These are phyloP conservation scores for Pythium oligandrum DNA, from an alignment of 352 stramenopile species.

Conservation along the genomic window DNA sequence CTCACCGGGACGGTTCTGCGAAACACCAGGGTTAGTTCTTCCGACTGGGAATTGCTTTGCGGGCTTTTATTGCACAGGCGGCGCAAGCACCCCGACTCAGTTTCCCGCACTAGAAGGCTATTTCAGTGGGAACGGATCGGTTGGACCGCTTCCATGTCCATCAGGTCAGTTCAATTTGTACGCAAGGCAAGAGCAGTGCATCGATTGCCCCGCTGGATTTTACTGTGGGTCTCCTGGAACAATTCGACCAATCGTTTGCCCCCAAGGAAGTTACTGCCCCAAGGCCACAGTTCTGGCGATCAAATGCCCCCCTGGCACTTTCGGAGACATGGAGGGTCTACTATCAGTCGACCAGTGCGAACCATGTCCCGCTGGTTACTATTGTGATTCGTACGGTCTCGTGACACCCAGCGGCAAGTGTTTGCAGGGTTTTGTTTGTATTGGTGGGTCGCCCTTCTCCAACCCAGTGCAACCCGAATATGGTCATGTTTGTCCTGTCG, in stretches of 20 bases:
- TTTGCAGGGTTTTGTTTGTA: conserved; percentile 62
- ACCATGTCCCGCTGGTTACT: conserved; percentile 74
- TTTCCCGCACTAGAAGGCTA: conserved; percentile 40
- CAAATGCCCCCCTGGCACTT: conserved; percentile 62
- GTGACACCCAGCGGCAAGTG: conserved; percentile 43
- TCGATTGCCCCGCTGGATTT: conserved; percentile 65
- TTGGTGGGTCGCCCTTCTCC: conserved; percentile 40
- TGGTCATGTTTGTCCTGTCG: conserved; percentile 58
- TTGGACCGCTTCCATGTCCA: conserved; percentile 38
- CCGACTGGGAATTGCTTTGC: conserved; percentile 71
- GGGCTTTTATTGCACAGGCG: conserved; percentile 78
- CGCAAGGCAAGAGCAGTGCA: conserved; percentile 39
- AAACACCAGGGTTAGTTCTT: conserved; percentile 52
- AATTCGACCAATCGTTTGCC: conserved; percentile 42
- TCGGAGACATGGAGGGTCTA: conserved; percentile 54
- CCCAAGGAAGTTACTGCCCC: conserved; percentile 66
- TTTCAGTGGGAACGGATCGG: conserved; percentile 46
- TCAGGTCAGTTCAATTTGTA: conserved; percentile 64
- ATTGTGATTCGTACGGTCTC: conserved; percentile 84
- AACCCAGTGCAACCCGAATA: conserved; percentile 47
- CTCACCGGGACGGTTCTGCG: conserved; percentile 70
- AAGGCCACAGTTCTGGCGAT: conserved; percentile 40
- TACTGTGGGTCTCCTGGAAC: conserved; percentile 61
- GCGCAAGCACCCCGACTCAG: conserved; percentile 47
- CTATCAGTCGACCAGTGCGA: conserved; percentile 68